phyloP scores from a whole-genome alignment of 768 basidiomycete genomes.

The Lactifluus pinguis region DNA sequence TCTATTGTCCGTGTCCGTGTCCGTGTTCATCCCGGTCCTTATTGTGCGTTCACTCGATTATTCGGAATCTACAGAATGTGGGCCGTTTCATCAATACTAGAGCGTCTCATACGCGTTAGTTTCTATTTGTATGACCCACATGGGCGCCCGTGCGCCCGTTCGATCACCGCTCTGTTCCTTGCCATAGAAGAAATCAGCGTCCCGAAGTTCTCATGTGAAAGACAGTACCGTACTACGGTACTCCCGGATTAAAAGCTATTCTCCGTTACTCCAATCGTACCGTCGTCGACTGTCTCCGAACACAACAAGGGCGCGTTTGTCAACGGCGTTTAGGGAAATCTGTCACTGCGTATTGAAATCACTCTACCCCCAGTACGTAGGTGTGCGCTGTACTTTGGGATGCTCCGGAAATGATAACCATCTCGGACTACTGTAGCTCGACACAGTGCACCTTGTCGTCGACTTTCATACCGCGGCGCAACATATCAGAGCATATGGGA shows the following conservation, averaged over 20 bases:
- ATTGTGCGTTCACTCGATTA: background rate
- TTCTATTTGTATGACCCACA: background rate
- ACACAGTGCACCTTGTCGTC: background rate
- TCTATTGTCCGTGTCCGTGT: background rate
- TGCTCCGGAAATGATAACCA: too few relatives aligned
- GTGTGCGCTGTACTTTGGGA: too few relatives aligned
- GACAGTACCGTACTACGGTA: background rate
- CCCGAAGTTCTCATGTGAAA: background rate
- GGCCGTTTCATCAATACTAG: too few relatives aligned
- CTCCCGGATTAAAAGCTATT: background rate
- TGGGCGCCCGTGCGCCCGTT: background rate
- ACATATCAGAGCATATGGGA: too few relatives aligned
- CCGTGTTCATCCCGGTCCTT: background rate
- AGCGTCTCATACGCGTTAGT: background rate
- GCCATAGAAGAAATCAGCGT: background rate
- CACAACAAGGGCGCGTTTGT: too few relatives aligned
- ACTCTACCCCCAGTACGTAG: too few relatives aligned
- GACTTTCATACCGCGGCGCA: background rate
- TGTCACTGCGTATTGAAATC: too few relatives aligned
- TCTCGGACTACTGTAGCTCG: background rate
- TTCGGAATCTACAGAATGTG: too few relatives aligned
- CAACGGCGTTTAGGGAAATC: too few relatives aligned
- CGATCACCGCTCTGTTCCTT: background rate
- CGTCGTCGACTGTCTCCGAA: too few relatives aligned
- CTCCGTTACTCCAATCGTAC: background rate